Evolutionary conservation across 2,329 filamentous ascomycete species (phyloP), one percentile per base, ranked within the genome.

Genomic region (Apiospora malaysiana): DNA sequence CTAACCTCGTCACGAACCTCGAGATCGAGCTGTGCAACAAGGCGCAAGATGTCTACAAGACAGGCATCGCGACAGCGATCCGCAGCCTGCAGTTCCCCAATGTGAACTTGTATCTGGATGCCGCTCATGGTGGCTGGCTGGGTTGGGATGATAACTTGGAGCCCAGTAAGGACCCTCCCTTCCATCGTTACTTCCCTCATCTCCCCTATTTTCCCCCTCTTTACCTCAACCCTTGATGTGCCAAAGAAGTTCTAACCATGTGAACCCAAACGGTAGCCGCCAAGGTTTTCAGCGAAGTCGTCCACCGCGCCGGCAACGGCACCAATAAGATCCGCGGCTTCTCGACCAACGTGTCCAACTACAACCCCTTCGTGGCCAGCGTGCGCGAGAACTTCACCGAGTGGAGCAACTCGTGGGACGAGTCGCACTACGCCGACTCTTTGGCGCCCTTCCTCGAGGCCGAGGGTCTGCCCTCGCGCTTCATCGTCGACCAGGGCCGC

Each of bases 371-470:
- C 43, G 27, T 5, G 10, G 51, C 51, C 18, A 37, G 8, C 6
- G 51, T 37, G 51, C 51, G 51, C 51, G 51, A 59, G 51, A 37
- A 68, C 42, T 23, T 3, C 73, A 78, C 78, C 77, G 77, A 75
- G 82, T 79, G 82, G 77, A 86, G 88, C 82, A 78, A 82, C 74
- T 83, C 85, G 78, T 88, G 87, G 76, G 88, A 90, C 76, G 84
- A 85, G 78, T 85, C 79, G 74, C 87, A 85, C 78, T 94, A 90
- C 82, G 82, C 87, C 40, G 78, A 85, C 69, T 92, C 91, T 73
- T 91, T 97, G 78, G 90, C 90, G 10, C 86, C 88, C 9, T 88
- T 91, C 47, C 88, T 93, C 68, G 83, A 84, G 10, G 78, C 83
- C 0, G 77, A 81, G 45, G 85, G 85, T 71, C 85, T 83, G 81